Conservation (phyloP, 805 yeast species). For the Candida coquimbonensis region DNA sequence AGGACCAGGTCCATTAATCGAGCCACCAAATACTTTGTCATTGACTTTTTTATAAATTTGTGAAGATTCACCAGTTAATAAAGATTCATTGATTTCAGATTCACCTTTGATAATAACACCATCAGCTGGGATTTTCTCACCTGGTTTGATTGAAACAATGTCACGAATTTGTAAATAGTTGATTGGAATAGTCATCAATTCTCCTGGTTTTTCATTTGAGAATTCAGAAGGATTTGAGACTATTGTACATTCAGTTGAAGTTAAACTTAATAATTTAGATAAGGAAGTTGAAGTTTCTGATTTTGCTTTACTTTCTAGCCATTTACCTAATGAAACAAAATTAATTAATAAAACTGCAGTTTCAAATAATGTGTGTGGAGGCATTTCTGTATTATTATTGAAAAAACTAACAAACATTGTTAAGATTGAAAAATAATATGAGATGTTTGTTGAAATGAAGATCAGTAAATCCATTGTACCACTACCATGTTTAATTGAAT, state of each 20-base stretch:
- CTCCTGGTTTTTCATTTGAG: slow-evolving; percentile 18
- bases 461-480: slow-evolving; percentile 92
- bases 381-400: slow-evolving; percentile 29
- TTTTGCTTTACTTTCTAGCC: slow-evolving; percentile 85
- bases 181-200: slow-evolving; percentile 49
- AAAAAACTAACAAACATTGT: slow-evolving; percentile 48
- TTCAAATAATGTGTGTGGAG: slow-evolving; percentile 76
- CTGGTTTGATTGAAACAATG: slow-evolving; percentile 72
- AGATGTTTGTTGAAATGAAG: slow-evolving; percentile 71
- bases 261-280: slow-evolving; percentile 68
- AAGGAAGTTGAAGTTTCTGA: slow-evolving; percentile 90
- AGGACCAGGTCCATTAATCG: slow-evolving; percentile 74
- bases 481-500: slow-evolving; percentile 60
- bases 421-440: slow-evolving; percentile 66
- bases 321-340: slow-evolving; percentile 85
- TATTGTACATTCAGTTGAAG: slow-evolving; percentile 72
- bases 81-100: slow-evolving; percentile 82
- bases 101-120: slow-evolving; percentile 73
- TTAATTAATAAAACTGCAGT: slow-evolving; percentile 79
- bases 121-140: slow-evolving; percentile 87
- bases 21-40: slow-evolving; percentile 77
- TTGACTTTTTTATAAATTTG: slow-evolving; percentile 62
- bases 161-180: slow-evolving; percentile 77
- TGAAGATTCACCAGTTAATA: slow-evolving; percentile 85
- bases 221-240: slow-evolving; percentile 33